Evolutionary conservation across 306 rosid species (phyloP).

Genomic region (Cucurbita ficifolia): DNA sequence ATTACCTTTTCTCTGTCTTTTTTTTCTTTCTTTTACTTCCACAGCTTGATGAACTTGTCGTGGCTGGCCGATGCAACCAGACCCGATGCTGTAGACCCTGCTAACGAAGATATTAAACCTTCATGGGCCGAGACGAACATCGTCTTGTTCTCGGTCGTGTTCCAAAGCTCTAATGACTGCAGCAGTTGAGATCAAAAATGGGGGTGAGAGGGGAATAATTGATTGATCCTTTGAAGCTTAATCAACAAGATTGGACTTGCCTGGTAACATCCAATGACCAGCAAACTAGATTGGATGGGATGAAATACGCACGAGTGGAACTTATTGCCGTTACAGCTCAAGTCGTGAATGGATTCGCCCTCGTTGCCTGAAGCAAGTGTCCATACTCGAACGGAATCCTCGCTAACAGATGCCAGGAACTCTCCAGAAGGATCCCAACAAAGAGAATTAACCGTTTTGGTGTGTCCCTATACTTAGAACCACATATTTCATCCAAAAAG

Average conservation of each 20-base stretch:
- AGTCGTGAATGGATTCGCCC: slow-evolving; percentile 75
- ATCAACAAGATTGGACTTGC: slow-evolving; percentile 23
- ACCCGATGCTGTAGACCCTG: slow-evolving; percentile 66
- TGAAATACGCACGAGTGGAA: slow-evolving; percentile 86
- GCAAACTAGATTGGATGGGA: slow-evolving; percentile 70
- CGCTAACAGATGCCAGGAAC: slow-evolving; percentile 83
- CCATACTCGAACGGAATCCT: slow-evolving; percentile 95
- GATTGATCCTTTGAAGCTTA: background rate
- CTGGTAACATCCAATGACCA: slow-evolving; percentile 94
- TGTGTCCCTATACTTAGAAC: slow-evolving; percentile 57
- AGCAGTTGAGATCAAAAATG: background rate
- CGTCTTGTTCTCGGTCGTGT: slow-evolving; percentile 82
- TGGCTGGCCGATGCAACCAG: slow-evolving; percentile 90
- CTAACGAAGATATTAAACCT: slow-evolving; percentile 66
- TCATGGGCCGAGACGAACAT: slow-evolving; percentile 86
- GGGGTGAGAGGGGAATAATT: background rate
- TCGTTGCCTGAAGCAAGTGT: slow-evolving; percentile 65
- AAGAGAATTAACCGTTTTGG: slow-evolving; percentile 51
- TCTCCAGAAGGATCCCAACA: slow-evolving; percentile 97
- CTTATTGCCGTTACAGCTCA: slow-evolving; percentile 70
- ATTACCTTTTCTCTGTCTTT: background rate
- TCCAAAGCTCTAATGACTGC: slow-evolving; percentile 97
- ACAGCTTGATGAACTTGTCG: slow-evolving; percentile 73
- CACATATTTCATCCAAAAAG: slow-evolving; percentile 5
- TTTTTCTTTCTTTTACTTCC: slow-evolving; percentile 36